Evolutionary conservation across 2,329 filamentous ascomycete genomes (phyloP), one percentile per base, ranked within the genome.

Genomic region (Berkeleyomyces basicola): DNA sequence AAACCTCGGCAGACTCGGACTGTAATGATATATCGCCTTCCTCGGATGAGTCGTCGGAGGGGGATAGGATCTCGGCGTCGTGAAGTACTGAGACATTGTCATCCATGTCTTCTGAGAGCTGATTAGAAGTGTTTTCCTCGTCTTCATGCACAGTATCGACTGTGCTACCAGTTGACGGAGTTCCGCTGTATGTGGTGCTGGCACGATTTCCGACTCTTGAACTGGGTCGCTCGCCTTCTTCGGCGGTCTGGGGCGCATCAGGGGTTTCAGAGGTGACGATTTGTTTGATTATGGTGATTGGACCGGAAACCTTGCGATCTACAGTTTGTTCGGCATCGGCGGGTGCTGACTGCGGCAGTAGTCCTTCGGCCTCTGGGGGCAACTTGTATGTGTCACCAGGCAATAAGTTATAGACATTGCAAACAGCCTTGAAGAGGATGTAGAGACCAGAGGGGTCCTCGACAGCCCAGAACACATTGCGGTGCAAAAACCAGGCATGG

Each of bases 401-500:
- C 39, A 99, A 84, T 65, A 97, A 79, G 67, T 87, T 86, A 73
- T 96, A 96, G 68, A 86, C 80, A 72, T 99, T 93, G 73, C 92
- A 97, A 31, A 97, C 91, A 0, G 87, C 93, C 79, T 96, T 97
- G 79, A 97, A 99, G 70, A 99, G 86, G 64, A 95, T 83, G 72
- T 99, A 99, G 9, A 99, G 76, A 0, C 93, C 93, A n/a, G 89
- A 90, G 71, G 90, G 84, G 7, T 83, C 82, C 74, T 99, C 93
- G 1, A 97, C 86, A 47, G 88, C 84, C 90, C 92, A 97, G 73
- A 97, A 99, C 61, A 96, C 89, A 62, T 87, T 87, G 55, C 91
- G 83, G 73, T 99, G 93, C 74, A 96, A 90, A 73, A 96, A 99
- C 93, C 93, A 99, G 6, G 93, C 93, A 72, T 99, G 93, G 57